Percentiles rank a stretch among this genome's conserved stretches.
phyloP scores from a whole-genome alignment of 2,329 filamentous ascomycete genomes.

The Aspergillus phoenicis region DNA sequence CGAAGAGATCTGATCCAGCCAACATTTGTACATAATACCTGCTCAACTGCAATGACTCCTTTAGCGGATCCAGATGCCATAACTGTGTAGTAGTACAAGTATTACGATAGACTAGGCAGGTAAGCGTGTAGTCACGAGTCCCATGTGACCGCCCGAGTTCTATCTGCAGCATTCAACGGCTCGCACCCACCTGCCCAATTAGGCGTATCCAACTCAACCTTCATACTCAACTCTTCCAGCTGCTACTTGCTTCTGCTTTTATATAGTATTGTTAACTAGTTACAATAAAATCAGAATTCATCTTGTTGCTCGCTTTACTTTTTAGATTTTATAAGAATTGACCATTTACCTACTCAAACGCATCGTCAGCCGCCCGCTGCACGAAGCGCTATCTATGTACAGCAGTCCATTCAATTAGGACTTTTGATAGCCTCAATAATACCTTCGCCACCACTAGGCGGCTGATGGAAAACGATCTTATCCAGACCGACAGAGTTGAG shows the following conservation, averaged over 20 bases:
- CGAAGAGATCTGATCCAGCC: neutral
- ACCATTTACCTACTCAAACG: too few species aligned
- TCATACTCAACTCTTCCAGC: too few species aligned
- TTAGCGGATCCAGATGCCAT: neutral
- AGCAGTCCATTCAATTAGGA: neutral
- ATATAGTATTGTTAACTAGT: too few species aligned
- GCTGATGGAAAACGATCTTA: constrained; percentile 10
- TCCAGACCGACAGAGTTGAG: constrained; percentile 21
- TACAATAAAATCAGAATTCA: too few species aligned
- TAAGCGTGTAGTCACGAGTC: neutral
- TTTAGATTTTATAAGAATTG: too few species aligned
- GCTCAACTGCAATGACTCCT: neutral
- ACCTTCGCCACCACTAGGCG: constrained; percentile 4
- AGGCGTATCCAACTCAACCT: too few species aligned
- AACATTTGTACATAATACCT: neutral
- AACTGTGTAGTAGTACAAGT: neutral
- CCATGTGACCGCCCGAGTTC: neutral
- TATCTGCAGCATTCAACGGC: too few species aligned
- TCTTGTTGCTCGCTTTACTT: too few species aligned
- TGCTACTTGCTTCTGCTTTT: too few species aligned
- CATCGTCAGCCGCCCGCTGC: too few species aligned
- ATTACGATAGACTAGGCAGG: neutral
- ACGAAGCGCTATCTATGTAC: neutral
- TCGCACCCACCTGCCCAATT: too few species aligned
- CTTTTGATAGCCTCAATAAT: constrained; percentile 9